Percentiles rank a stretch among this genome's conserved stretches.
Conservation (phyloP, 2,329 filamentous ascomycete genomes). For the Aspergillaceae sp. region DNA sequence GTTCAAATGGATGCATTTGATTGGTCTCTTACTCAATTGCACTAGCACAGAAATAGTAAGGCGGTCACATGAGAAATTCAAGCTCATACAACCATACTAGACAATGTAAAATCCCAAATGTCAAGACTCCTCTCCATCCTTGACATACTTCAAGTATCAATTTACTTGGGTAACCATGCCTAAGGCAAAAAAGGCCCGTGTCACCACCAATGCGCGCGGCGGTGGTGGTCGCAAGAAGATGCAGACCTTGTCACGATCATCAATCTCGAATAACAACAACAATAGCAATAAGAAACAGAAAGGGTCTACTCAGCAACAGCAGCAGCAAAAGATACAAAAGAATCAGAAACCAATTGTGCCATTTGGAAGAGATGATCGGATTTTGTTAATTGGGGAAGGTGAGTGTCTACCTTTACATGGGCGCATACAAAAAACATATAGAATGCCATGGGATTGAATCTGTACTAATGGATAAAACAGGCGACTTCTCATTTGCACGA, state of each 20-base stretch:
- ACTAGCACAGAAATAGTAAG: too few species aligned
- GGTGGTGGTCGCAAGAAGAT: slow-evolving; percentile 10
- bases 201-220: not conserved
- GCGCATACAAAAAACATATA: not conserved
- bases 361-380: slow-evolving; percentile 33
- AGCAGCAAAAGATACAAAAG: slow-evolving; percentile 4
- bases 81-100: too few species aligned
- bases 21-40: too few species aligned
- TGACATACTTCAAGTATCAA: not conserved
- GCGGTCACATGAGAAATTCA: too few species aligned
- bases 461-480: slow-evolving; percentile 16
- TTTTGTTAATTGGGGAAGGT: slow-evolving; percentile 40
- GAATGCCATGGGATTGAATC: not conserved
- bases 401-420: slow-evolving; percentile 9
- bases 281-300: slow-evolving; percentile 1
- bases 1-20: too few species aligned
- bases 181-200: slow-evolving; percentile 15
- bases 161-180: slow-evolving; percentile 9
- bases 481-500: slow-evolving; percentile 42
- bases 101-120: not conserved
- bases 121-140: not conserved
- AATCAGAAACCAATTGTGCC: slow-evolving; percentile 29
- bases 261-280: slow-evolving; percentile 9
- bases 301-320: not conserved
- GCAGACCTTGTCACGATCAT: slow-evolving; percentile 19